Percentiles rank a stretch among this genome's conserved stretches.
Conservation (phyloP, 2,329 filamentous ascomycete genomes). For the Paecilomyces sp. region DNA sequence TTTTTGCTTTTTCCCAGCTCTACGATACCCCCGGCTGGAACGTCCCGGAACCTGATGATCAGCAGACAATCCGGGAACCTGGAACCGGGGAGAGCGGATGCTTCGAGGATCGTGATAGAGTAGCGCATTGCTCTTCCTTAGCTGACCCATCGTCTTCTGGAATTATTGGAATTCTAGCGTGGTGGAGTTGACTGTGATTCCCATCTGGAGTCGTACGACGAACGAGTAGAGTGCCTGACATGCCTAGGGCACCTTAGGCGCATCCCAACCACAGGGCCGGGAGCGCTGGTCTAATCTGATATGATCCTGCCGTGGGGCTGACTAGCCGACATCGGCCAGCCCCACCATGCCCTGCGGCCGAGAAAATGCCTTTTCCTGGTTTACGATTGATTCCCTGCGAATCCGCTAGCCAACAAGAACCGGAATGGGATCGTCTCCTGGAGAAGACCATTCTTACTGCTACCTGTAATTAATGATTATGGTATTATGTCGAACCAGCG, state of each 20-base stretch:
- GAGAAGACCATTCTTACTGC: neutral
- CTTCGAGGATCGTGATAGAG: neutral
- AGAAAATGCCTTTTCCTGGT: neutral
- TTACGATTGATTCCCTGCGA: neutral
- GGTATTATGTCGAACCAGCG: neutral
- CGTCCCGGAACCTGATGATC: neutral
- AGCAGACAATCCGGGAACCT: neutral
- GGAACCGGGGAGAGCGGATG: neutral
- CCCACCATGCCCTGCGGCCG: neutral
- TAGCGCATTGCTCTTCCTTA: neutral
- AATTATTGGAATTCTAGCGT: neutral
- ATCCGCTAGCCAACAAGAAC: neutral
- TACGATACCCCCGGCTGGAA: neutral
- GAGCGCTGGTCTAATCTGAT: neutral
- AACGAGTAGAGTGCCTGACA: neutral
- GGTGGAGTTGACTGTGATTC: neutral
- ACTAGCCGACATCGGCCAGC: neutral
- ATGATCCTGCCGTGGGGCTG: neutral
- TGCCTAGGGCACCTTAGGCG: neutral
- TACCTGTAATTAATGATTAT: too few species aligned
- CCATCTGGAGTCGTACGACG: neutral
- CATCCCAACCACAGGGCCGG: neutral
- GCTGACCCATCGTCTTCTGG: neutral
- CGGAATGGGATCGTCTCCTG: neutral
- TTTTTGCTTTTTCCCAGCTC: neutral